Conservation (phyloP, 2,329 filamentous ascomycete species). For the Amesomyces nigricolor region DNA sequence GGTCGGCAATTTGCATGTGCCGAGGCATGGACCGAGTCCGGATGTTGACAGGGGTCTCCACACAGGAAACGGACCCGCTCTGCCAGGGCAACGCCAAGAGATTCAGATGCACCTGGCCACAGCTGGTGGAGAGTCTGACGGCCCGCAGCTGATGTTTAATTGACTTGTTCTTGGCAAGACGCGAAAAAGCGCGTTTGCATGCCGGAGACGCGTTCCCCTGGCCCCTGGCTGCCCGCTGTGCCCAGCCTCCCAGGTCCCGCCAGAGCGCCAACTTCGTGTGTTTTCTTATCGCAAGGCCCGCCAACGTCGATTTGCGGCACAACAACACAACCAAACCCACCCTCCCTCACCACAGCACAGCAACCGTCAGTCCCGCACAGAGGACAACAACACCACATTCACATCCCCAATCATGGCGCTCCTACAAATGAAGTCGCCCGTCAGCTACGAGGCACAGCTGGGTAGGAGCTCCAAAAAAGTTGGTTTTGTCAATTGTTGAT, state of each 20-base stretch:
- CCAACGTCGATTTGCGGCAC: conserved; percentile 13
- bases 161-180: not conserved
- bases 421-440: conserved; percentile 68
- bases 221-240: conserved; percentile 7
- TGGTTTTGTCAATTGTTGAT: not conserved
- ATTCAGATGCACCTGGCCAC: conserved; percentile 1
- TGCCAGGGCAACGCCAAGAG: not conserved
- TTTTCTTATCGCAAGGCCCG: conserved; percentile 17
- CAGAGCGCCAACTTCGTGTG: conserved; percentile 5
- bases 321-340: conserved; percentile 13
- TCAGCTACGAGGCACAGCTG: conserved; percentile 85
- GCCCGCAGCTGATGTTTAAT: conserved; percentile 13
- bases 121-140: conserved; percentile 4
- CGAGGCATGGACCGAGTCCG: conserved; percentile 25
- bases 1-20: conserved; percentile 28
- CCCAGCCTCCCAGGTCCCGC: conserved; percentile 18
- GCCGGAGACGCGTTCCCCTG: conserved; percentile 26
- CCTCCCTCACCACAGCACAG: conserved; percentile 4
- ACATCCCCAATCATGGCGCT: conserved; percentile 64
- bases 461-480: conserved; percentile 44
- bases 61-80: not conserved
- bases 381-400: conserved; percentile 18
- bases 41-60: not conserved
- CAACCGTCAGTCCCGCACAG: not conserved
- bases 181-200: conserved; percentile 25